phyloP scores from a whole-genome alignment of 2,329 filamentous ascomycete species.

The Arthrobotrys sphaeroides region DNA sequence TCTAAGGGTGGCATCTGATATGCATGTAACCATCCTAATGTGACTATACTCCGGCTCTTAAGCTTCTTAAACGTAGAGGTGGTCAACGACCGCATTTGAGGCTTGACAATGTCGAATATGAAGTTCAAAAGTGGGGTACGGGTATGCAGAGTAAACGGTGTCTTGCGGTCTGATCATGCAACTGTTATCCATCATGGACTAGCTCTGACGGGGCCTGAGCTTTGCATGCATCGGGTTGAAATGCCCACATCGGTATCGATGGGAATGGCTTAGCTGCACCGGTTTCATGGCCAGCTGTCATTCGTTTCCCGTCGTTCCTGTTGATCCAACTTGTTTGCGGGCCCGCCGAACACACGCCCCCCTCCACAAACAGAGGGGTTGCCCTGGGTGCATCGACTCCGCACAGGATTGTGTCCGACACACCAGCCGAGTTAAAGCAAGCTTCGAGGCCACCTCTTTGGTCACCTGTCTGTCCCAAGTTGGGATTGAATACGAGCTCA shows the following conservation, averaged over 20 bases:
- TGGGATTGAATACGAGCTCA: constrained; percentile 41
- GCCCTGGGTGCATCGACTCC: constrained; percentile 11
- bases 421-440: constrained; percentile 13
- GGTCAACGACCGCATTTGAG: background rate
- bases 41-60: constrained; percentile 3
- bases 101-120: background rate
- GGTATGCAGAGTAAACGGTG: constrained; percentile 24
- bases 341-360: background rate
- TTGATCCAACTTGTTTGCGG: constrained; percentile 8
- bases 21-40: constrained; percentile 31
- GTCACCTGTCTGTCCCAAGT: constrained; percentile 45
- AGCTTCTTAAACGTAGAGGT: background rate
- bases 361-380: background rate
- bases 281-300: background rate
- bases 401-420: constrained; percentile 2
- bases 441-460: constrained; percentile 7
- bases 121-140: constrained; percentile 17
- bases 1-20: constrained; percentile 3
- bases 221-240: constrained; percentile 25
- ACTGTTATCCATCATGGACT: constrained; percentile 14
- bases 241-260: constrained; percentile 11
- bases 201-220: constrained; percentile 27
- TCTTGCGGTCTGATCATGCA: constrained; percentile 32
- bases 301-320: constrained; percentile 14
- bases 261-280: constrained; percentile 1